A percentile compares a stretch with the other conserved stretches of the same genome.
Conservation (phyloP, 116 monocot genomes). For the Iris pallida region DNA sequence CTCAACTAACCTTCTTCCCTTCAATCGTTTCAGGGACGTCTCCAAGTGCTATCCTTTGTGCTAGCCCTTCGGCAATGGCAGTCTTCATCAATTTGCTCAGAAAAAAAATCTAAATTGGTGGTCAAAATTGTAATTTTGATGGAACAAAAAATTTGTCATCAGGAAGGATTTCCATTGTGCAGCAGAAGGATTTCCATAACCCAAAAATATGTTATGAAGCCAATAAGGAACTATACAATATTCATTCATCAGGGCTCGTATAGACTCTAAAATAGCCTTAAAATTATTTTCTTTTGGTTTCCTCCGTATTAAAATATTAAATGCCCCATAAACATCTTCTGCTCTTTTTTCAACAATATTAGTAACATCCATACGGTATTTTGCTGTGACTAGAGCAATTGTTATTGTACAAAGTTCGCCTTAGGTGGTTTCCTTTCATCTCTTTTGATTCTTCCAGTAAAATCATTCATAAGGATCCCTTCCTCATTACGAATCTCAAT, state of each 20-base stretch:
- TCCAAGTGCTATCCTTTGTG: no score
- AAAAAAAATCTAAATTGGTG: no score
- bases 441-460: conserved; percentile 90
- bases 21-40: no score
- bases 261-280: conserved; percentile 97
- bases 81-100: no score
- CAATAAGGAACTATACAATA: conserved; percentile 92
- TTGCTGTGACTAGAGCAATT: conserved; percentile 86
- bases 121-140: no score
- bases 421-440: conserved; percentile 99
- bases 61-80: no score
- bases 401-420: conserved; percentile 88
- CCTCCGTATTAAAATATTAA: conserved; percentile 91
- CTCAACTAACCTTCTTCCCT: no score
- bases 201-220: conserved; percentile 95
- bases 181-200: conserved; percentile 99
- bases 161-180: conserved; percentile 98
- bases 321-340: conserved; percentile 84
- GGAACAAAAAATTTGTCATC: no score
- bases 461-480: conserved; percentile 97
- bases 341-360: conserved; percentile 63
- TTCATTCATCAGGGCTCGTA: conserved; percentile 98
- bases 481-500: conserved; percentile 91
- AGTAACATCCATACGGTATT: conserved; percentile 83
- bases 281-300: conserved; percentile 99